Evolutionary conservation across 2,329 filamentous ascomycete genomes (phyloP), one percentile per base, ranked within the genome.

Genomic region (Mycosphaerelloides madeirae): DNA sequence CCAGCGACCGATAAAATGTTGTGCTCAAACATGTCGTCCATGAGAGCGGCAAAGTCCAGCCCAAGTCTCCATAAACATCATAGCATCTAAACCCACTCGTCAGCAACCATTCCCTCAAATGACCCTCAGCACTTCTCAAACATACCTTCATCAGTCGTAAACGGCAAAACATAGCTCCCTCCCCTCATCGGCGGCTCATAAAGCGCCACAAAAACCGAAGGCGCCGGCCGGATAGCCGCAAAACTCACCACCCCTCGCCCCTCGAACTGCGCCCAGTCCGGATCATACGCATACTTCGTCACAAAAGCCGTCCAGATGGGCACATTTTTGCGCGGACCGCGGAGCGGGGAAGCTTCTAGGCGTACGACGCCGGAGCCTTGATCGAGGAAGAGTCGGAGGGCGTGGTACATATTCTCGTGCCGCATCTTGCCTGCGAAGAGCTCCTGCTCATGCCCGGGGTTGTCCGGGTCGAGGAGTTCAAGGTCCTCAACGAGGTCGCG

Each of bases 221-320:
- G 74, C 35, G 71, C 69, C 22, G 80, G 62, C n/a, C 68, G 66
- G 16, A 81, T 60, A 18, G 74, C 60, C 2, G 79, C 61, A 1
- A 69, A 68, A 31, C 65, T 69, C 1, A 67, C 57, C 3, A 53
- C 16, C 0, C 56, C 53, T 16, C 43, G 38, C 1, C 66, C 66
- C 1, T 69, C 53, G 9, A 61, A 63, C 31, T 68, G 68, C 46
- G 76, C 67, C 76, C 77, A 80, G 28, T 63, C 65, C 4, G 53
- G 62, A 67, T 40, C 68, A 65, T 64, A 62, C 28, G 77, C 62
- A 43, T 73, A 69, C 12, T 31, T 44, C 3, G 50, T 53, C 15
- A 79, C 67, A 48, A 79, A 79, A 0, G 75, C 75, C 2, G 78
- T 83, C 79, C 79, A 83, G 43, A 82, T 74, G 0, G 79, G 79